These are phyloP conservation scores for Rhizopogon vinicolor DNA, from an alignment of 768 basidiomycete species.

Conservation along the genomic window DNA sequence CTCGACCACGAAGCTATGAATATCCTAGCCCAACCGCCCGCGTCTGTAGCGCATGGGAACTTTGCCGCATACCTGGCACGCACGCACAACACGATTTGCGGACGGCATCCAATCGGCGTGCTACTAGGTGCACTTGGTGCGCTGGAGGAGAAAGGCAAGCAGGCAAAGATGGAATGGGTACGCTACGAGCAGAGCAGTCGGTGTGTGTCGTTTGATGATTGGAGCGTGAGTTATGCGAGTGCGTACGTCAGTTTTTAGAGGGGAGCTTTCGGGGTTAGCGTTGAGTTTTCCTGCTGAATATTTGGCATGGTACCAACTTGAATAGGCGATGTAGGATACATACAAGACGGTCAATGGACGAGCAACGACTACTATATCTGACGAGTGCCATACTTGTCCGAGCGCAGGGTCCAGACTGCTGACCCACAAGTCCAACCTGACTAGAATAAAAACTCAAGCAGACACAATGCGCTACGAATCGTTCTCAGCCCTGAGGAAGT, in stretches of 20 bases:
- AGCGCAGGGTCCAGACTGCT: neutral
- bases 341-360: neutral
- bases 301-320: too few species aligned
- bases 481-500: conserved; percentile 24
- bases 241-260: conserved; percentile 60
- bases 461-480: neutral
- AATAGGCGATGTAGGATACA: neutral
- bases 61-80: conserved; percentile 65
- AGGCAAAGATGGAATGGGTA: conserved; percentile 66
- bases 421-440: neutral
- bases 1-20: conserved; percentile 89
- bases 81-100: conserved; percentile 96
- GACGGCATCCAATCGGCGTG: conserved; percentile 93
- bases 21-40: conserved; percentile 55
- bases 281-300: too few species aligned
- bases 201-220: conserved; percentile 63
- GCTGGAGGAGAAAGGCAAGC: conserved; percentile 41
- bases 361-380: neutral
- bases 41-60: conserved; percentile 47
- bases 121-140: conserved; percentile 71
- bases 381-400: neutral
- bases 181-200: conserved; percentile 90
- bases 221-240: conserved; percentile 96
- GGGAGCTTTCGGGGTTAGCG: neutral
- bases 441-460: neutral